Conservation (phyloP, 306 rosid species). For the Ormosia semicastrata region DNA sequence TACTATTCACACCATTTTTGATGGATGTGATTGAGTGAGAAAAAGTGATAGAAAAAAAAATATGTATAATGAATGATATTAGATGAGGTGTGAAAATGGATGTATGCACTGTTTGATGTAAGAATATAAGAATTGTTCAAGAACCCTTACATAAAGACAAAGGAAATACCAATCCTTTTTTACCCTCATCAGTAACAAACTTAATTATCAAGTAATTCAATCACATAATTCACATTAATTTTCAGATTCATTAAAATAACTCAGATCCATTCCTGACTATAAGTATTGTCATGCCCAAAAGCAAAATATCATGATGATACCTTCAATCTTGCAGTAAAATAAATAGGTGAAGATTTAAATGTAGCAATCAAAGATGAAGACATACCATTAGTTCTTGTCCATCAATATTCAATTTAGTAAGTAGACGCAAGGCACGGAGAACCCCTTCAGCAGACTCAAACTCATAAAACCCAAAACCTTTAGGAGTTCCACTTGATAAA, state of each 20-base stretch:
- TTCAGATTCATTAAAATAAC: background rate
- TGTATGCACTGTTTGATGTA: too few species aligned
- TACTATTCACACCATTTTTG: too few species aligned
- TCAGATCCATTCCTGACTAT: background rate
- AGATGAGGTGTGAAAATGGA: too few species aligned
- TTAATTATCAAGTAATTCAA: background rate
- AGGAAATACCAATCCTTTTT: background rate
- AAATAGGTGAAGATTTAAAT: background rate
- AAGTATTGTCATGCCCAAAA: background rate
- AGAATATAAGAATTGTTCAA: too few species aligned
- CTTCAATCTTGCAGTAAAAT: background rate
- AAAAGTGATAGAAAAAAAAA: too few species aligned
- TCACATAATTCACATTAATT: background rate
- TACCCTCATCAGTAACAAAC: background rate
- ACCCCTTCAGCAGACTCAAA: constrained; percentile 98
- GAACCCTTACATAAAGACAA: background rate
- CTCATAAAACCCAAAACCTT: constrained; percentile 90
- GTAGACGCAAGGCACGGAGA: constrained; percentile 90
- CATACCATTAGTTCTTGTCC: constrained; percentile 94
- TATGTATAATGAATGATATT: too few species aligned
- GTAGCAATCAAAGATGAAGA: constrained; percentile 19
- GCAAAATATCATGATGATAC: background rate
- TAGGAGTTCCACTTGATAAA: constrained; percentile 85
- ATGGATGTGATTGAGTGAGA: too few species aligned
- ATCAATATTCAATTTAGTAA: constrained; percentile 79